Conservation (phyloP, 306 rosid genomes). For the Prosopis cineraria region DNA sequence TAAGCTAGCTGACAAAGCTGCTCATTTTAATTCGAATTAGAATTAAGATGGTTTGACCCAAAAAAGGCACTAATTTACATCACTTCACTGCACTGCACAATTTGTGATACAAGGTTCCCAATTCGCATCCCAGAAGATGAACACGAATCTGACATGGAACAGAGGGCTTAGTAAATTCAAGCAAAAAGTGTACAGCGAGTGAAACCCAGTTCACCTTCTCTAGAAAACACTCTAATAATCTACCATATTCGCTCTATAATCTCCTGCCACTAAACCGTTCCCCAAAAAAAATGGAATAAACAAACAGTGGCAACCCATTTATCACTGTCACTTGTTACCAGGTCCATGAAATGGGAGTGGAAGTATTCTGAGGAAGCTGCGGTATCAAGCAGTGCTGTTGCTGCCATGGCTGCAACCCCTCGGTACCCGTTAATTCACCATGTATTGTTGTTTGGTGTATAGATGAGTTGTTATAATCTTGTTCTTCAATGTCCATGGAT, state of each 20-base stretch:
- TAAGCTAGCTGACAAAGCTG: neutral
- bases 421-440: neutral
- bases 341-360: slow-evolving; percentile 76
- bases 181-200: neutral
- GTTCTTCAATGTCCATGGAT: slow-evolving; percentile 10
- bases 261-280: neutral
- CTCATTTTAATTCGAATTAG: neutral
- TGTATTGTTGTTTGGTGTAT: neutral
- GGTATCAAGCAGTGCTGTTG: slow-evolving; percentile 80
- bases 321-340: neutral
- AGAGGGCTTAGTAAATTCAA: neutral
- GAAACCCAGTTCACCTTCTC: neutral
- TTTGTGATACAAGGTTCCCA: neutral
- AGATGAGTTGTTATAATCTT: neutral
- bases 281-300: neutral
- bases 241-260: neutral
- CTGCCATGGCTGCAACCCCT: slow-evolving; percentile 44
- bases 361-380: slow-evolving; percentile 65
- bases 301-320: neutral
- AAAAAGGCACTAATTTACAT: neutral
- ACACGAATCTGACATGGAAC: neutral
- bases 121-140: neutral
- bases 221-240: neutral
- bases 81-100: neutral
- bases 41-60: neutral